phyloP scores from a whole-genome alignment of 306 rosid genomes.

The Spatholobus suberectus region DNA sequence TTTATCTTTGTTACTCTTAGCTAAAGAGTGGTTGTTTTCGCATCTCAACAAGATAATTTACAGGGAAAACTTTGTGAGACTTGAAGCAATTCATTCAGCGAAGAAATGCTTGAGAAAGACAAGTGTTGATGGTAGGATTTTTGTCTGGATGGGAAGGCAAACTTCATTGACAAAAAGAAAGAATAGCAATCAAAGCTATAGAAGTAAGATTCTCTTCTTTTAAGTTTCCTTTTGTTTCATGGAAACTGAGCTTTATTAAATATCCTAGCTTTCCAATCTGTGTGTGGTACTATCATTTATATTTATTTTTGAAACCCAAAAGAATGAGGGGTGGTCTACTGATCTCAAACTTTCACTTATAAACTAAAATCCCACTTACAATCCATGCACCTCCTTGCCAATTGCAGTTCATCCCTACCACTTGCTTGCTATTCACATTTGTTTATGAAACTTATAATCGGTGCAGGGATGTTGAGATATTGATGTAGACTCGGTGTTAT shows the following conservation, averaged over 20 bases:
- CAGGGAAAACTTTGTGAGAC: slow-evolving; percentile 73
- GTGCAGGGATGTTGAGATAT: too few species aligned
- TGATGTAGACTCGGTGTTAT: too few species aligned
- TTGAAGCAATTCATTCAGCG: slow-evolving; percentile 56
- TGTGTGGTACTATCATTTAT: not conserved
- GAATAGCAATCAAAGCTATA: slow-evolving; percentile 65
- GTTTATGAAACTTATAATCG: not conserved
- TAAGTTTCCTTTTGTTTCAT: slow-evolving; percentile 19
- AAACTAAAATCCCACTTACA: not conserved
- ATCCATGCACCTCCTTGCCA: slow-evolving; percentile 5
- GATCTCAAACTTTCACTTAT: not conserved
- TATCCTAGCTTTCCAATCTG: slow-evolving; percentile 14
- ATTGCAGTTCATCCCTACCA: not conserved
- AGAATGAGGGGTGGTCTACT: not conserved
- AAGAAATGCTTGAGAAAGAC: slow-evolving; percentile 76
- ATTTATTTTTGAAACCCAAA: not conserved
- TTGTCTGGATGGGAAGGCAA: slow-evolving; percentile 92
- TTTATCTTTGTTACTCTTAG: not conserved
- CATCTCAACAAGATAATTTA: slow-evolving; percentile 66
- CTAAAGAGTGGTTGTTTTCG: slow-evolving; percentile 32
- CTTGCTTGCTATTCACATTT: not conserved
- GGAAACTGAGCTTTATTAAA: slow-evolving; percentile 14
- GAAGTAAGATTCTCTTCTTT: slow-evolving; percentile 66
- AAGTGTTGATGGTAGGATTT: slow-evolving; percentile 76
- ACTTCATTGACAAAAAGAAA: slow-evolving; percentile 68